A percentile compares a stretch with the other conserved stretches of the same genome.
phyloP scores from a whole-genome alignment of 148 eudicot species.

The Diospyros kaki region DNA sequence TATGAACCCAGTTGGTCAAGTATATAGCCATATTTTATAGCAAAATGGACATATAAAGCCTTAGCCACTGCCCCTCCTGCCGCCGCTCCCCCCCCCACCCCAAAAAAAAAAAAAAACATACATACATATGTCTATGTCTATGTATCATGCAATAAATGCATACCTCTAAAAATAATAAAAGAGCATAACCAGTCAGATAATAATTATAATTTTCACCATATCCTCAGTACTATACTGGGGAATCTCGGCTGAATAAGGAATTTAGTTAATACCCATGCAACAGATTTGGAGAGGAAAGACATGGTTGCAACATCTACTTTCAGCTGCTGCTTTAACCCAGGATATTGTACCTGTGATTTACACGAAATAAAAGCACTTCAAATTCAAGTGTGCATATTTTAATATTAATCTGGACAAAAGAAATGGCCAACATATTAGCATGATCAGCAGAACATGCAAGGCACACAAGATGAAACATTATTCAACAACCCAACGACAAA shows the following conservation, averaged over 20 bases:
- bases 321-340: conserved; percentile 70
- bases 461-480: neutral
- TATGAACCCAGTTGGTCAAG: neutral
- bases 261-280: conserved; percentile 58
- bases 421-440: too few relatives aligned
- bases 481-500: neutral
- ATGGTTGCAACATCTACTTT: conserved; percentile 76
- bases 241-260: conserved; percentile 10
- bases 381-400: neutral
- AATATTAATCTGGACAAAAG: neutral
- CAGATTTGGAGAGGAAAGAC: conserved; percentile 63
- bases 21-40: neutral
- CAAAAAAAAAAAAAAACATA: too few relatives aligned
- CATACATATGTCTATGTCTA: too few relatives aligned
- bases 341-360: conserved; percentile 79
- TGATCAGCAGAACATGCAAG: neutral
- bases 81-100: too few relatives aligned
- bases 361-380: conserved; percentile 1
- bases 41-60: too few relatives aligned
- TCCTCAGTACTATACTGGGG: neutral
- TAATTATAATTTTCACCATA: neutral
- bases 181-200: neutral
- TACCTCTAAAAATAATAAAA: neutral
- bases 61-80: too few relatives aligned
- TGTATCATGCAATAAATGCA: too few relatives aligned